Evolutionary conservation across 352 stramenopile genomes (phyloP).

Genomic region (Globisporangium irregulare): DNA sequence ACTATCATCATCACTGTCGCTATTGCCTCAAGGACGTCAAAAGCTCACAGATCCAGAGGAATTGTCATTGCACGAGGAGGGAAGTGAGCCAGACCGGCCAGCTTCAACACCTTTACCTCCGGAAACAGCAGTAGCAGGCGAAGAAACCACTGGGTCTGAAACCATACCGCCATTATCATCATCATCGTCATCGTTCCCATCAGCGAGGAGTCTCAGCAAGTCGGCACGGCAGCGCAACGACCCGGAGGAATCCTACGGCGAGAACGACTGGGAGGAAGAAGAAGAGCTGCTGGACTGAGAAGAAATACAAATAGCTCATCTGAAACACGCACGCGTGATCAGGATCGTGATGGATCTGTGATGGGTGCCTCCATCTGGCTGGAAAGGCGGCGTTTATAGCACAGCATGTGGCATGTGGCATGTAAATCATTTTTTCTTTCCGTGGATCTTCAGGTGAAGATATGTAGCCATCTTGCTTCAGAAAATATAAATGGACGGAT

Average conservation of each 20-base stretch:
- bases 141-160: not conserved
- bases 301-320: not conserved
- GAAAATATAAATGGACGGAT: not conserved
- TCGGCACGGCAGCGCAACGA: slow-evolving; percentile 13
- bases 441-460: not conserved
- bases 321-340: not conserved
- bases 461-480: not conserved
- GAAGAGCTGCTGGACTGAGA: slow-evolving; percentile 32
- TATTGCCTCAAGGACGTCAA: not conserved
- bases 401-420: not conserved
- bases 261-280: slow-evolving; percentile 67
- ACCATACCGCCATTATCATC: not conserved
- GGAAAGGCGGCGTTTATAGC: not conserved
- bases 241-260: slow-evolving; percentile 49
- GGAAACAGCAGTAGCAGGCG: not conserved
- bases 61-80: not conserved
- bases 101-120: not conserved
- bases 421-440: not conserved
- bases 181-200: not conserved
- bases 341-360: not conserved
- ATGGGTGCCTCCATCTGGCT: not conserved
- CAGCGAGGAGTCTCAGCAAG: slow-evolving; percentile 12
- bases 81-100: not conserved
- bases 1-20: not conserved
- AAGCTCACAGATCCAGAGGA: not conserved